Evolutionary conservation across 495 filamentous ascomycete species (phyloP).

Genomic region (Apiosordaria backusii): DNA sequence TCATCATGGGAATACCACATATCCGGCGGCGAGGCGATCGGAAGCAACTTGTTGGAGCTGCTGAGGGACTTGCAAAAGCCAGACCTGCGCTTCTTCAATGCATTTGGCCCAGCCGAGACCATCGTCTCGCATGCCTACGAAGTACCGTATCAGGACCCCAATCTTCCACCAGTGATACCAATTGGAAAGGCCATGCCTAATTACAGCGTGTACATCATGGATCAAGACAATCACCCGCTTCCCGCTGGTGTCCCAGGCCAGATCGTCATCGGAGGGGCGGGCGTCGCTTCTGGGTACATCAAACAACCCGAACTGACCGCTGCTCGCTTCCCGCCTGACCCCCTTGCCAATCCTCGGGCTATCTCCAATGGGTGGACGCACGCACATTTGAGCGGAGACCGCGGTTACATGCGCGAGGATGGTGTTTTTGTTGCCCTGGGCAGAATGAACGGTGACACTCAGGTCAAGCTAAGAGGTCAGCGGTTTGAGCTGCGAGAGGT

Average conservation of each 20-base stretch:
- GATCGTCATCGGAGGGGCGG: constrained; percentile 41
- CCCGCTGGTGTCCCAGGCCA: constrained; percentile 43
- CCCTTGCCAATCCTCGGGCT: constrained; percentile 1
- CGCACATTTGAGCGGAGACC: constrained; percentile 24
- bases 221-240: constrained; percentile 35
- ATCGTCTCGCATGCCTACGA: constrained; percentile 12
- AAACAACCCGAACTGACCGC: constrained; percentile 30
- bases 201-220: constrained; percentile 42
- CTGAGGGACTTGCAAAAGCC: constrained; percentile 14
- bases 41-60: constrained; percentile 33
- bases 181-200: constrained; percentile 39
- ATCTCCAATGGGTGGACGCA: constrained; percentile 19
- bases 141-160: constrained; percentile 1
- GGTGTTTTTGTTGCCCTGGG: constrained; percentile 38
- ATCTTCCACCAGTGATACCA: constrained; percentile 16
- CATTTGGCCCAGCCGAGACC: constrained; percentile 27
- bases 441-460: constrained; percentile 41
- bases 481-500: constrained; percentile 47
- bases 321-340: constrained; percentile 7
- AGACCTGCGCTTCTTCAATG: constrained; percentile 18
- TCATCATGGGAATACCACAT: constrained; percentile 44
- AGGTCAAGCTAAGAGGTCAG: constrained; percentile 46
- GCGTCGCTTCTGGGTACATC: constrained; percentile 41
- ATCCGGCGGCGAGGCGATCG: constrained; percentile 29
- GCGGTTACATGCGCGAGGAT: constrained; percentile 23